Evolutionary conservation across 2,329 filamentous ascomycete genomes (phyloP), one percentile per base, ranked within the genome.

Genomic region (Coniochaeta sp.): DNA sequence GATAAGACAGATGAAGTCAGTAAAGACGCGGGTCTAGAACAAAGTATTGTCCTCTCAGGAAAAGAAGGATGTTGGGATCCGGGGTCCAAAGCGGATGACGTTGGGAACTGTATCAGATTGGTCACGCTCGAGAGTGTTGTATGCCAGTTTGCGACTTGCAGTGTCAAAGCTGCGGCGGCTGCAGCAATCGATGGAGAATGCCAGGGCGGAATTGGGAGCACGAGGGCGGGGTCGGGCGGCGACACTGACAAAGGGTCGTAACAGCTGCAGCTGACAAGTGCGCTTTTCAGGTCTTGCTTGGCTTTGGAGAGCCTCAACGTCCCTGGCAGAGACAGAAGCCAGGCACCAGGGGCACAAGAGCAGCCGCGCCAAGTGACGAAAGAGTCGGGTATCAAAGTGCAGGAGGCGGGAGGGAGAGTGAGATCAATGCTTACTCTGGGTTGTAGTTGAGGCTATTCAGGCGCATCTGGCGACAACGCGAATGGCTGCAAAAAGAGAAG

Each of bases 21-120:
- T 31, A 48, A 48, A 48, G 24, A 30, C 26, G 45, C 28, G 45
- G 24, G 45, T 31, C 26, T 48, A 31, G 28, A 48, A 48, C 45
- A 48, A 26, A 1, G 20, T n/a, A 7, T 14, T 28, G 28, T 28
- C 45, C 30, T 20, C n/a, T n/a, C n/a, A n/a, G n/a, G n/a, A n/a
- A n/a, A n/a, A 31, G 12, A 30, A 48, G 16, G n/a, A 18, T 4
- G 45, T 48, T n/a, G 26, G n/a, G 14, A 16, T 20, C 28, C n/a
- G 26, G 27, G 20, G 38, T 12, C 38, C 18, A 42, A 22, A 18
- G n/a, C n/a, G n/a, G 22, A 42, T 42, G 38, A 42, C 38, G 38
- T 42, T 42, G 38, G 20, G n/a, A n/a, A 6, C 38, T 24, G 20
- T 24, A 22, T 1, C 6, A n/a, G 20, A 42, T 42, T 42, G 38